A percentile compares a stretch with the other conserved stretches of the same genome.
Evolutionary conservation across 2,329 filamentous ascomycete species (phyloP).

Genomic region (Fusarium ambrosium): DNA sequence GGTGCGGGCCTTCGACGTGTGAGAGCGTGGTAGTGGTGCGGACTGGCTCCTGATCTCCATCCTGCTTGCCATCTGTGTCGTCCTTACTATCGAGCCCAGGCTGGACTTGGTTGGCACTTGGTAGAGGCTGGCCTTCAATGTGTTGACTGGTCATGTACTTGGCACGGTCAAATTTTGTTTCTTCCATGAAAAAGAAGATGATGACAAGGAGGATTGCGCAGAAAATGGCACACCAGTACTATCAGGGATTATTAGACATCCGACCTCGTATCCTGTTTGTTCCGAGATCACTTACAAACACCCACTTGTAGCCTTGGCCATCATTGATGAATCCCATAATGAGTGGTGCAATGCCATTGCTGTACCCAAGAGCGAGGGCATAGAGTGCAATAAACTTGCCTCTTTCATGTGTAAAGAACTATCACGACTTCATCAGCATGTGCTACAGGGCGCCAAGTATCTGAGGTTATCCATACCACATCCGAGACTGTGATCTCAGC

Average conservation of each 20-base stretch:
- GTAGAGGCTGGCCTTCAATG: background rate
- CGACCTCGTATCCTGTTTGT: background rate
- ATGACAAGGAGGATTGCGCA: background rate
- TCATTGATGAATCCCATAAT: slow-evolving; percentile 2
- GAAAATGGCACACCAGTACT: background rate
- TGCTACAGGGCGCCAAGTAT: rapidly evolving
- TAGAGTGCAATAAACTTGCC: background rate
- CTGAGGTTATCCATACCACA: background rate
- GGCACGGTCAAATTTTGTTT: background rate
- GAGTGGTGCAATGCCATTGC: background rate
- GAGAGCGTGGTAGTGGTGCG: background rate
- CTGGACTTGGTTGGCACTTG: background rate
- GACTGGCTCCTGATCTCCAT: background rate
- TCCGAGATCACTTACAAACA: background rate
- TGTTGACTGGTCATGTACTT: background rate
- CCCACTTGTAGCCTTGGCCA: background rate
- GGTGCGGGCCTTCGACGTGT: background rate
- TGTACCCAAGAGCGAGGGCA: background rate
- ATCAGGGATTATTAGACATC: background rate
- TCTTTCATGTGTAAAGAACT: background rate
- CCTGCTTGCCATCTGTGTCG: background rate
- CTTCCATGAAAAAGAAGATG: slow-evolving; percentile 4
- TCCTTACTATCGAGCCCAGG: background rate
- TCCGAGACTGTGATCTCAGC: slow-evolving; percentile 9
- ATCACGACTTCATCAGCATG: background rate